Base-by-base conservation (phyloP, 1,139 yeast genomes). In the Nakaseomyces delphensis region DNA sequence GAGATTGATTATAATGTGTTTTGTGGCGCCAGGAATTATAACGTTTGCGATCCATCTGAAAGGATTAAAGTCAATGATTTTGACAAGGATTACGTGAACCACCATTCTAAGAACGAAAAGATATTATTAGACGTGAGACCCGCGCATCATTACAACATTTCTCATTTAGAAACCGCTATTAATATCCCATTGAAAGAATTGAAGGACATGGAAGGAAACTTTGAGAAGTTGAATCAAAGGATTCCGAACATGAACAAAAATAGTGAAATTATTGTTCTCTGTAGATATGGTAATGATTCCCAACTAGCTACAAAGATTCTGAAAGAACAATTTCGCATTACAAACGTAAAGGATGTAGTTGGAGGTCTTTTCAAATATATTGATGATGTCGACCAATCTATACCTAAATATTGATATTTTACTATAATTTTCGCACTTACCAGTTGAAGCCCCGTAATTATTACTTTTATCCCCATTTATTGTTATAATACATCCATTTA, bases 201-300 rank as follows among this genome's bases (percentile, higher is more conserved):
- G 19, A 65, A 69, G 38, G 67, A 69, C 39, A 66, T 71, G 52
- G 54, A 61, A 9, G 54, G 59, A 2, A 51, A 58, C 13, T 16
- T 59, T 8, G 40, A 45, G 4, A 43, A 50, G 36, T 39, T 61
- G 25, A 46, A 50, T 36, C 40, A 48, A 7, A 28, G 37, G 20
- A 47, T 60, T 2, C 61, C 64, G 3, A 35, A 30, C 4, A 15
- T 62, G 3, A 39, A 38, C n/a, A 14, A 43, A 18, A 45, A 51
- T 13, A 52, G 55, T 25, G 60, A 59, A 38, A 51, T 60, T 3
- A 43, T 60, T 7, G 59, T 62, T 4, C 68, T 89, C 13, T 91
- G 99, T 61, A 72, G 97, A 31, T 79, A 70, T 57, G 99, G 99
- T 4, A 87, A 86, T 59, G 97, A 91, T 59, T 89, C 97, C 0